Conservation (phyloP, 441 rosid genomes). For the Populus hybrid region DNA sequence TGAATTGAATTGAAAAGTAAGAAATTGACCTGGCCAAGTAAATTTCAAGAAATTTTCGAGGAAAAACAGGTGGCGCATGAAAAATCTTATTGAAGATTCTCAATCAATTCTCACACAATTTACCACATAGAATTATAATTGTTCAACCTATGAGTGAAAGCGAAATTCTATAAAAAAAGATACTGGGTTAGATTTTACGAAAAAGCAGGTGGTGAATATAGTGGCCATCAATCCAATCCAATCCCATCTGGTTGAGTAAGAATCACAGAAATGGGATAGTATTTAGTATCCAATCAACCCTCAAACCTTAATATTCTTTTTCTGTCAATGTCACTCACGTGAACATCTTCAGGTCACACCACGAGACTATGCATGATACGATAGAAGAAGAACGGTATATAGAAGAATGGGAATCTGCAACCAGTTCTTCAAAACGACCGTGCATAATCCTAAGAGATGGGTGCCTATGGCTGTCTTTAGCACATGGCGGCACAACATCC, state of each 20-base stretch:
- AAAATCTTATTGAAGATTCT: not conserved
- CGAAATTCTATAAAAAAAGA: not conserved
- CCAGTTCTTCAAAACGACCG: not conserved
- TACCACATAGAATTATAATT: not conserved
- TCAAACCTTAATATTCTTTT: not conserved
- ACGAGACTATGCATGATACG: not conserved
- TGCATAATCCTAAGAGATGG: too few relatives aligned
- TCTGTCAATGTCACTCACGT: not conserved
- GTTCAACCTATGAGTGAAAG: not conserved
- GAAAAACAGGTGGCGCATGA: too few relatives aligned
- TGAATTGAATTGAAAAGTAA: too few relatives aligned
- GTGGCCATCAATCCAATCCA: not conserved
- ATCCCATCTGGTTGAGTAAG: not conserved
- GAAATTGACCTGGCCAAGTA: too few relatives aligned
- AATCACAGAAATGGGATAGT: not conserved
- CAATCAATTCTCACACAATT: not conserved
- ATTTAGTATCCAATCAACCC: not conserved
- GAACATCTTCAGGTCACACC: not conserved
- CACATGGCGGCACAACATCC: too few relatives aligned
- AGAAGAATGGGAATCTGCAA: not conserved
- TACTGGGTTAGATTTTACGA: not conserved
- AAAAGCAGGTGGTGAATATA: not conserved
- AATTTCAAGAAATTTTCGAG: too few relatives aligned
- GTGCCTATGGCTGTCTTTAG: too few relatives aligned
- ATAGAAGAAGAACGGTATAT: not conserved